Percentiles rank a stretch among this genome's conserved stretches.
Evolutionary conservation across 164 flowering plant species (phyloP).

Genomic region (Sedum album): DNA sequence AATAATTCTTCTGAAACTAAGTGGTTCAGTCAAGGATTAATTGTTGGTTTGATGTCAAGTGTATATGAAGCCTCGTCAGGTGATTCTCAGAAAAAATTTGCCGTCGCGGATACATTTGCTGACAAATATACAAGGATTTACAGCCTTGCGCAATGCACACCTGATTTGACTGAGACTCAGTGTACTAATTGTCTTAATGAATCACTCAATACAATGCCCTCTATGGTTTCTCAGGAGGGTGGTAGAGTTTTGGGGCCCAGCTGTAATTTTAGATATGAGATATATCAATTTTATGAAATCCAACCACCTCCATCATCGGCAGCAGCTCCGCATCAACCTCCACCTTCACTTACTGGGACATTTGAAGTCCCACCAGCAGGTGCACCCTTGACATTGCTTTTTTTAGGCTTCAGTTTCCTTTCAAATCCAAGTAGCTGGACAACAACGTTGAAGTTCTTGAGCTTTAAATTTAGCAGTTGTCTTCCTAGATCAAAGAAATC

Average conservation of each 20-base stretch:
- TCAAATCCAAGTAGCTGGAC: too few species aligned
- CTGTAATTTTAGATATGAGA: slow-evolving; percentile 20
- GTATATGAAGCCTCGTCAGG: slow-evolving; percentile 14
- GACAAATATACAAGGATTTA: slow-evolving; percentile 10
- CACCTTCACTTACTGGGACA: not conserved
- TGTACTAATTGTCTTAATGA: slow-evolving; percentile 17
- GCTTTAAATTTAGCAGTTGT: too few species aligned
- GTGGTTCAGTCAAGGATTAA: not conserved
- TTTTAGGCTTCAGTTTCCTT: not conserved
- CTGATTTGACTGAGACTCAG: slow-evolving; percentile 17
- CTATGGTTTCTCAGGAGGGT: slow-evolving; percentile 3
- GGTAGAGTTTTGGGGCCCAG: slow-evolving; percentile 12
- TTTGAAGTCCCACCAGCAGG: not conserved
- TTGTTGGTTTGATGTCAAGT: slow-evolving; percentile 1
- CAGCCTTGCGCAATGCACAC: slow-evolving; percentile 28
- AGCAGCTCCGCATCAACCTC: not conserved
- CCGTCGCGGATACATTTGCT: not conserved
- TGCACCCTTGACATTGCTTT: not conserved
- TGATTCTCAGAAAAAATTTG: slow-evolving; percentile 7
- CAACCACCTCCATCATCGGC: not conserved
- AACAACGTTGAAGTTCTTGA: too few species aligned
- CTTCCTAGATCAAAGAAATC: too few species aligned
- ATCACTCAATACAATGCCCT: not conserved
- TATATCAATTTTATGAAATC: slow-evolving; percentile 4
- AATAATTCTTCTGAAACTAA: not conserved